Conservation (phyloP, 495 filamentous ascomycete species). For the Penicillium malachiteum region DNA sequence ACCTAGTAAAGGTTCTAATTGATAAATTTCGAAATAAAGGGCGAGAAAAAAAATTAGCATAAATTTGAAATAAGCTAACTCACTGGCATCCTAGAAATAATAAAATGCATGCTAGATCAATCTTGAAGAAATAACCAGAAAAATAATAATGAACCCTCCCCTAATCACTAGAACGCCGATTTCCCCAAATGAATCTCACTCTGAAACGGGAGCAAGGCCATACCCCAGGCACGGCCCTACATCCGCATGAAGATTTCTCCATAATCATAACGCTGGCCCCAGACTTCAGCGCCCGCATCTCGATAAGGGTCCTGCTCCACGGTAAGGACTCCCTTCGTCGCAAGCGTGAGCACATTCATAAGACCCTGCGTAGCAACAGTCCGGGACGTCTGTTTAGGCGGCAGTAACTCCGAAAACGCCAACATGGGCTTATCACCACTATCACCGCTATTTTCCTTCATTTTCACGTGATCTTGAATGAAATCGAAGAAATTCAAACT, state of each 20-base stretch:
- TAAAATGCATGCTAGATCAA: neutral
- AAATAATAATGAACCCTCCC: no score
- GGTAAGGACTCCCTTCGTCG: slow-evolving; percentile 54
- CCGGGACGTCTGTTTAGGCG: slow-evolving; percentile 49
- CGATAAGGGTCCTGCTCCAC: slow-evolving; percentile 27
- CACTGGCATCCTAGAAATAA: no score
- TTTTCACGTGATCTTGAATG: slow-evolving; percentile 28
- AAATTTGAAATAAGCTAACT: no score
- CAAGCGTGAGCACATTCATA: slow-evolving; percentile 68
- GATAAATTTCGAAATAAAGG: no score
- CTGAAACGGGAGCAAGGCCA: neutral
- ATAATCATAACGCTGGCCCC: slow-evolving; percentile 27
- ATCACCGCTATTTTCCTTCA: no score
- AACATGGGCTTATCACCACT: slow-evolving; percentile 17
- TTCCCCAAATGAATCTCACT: neutral
- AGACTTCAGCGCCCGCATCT: slow-evolving; percentile 21
- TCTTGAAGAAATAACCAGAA: neutral
- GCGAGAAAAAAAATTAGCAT: no score
- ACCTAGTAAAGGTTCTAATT: no score
- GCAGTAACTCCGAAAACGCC: slow-evolving; percentile 60
- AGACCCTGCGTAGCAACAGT: slow-evolving; percentile 70
- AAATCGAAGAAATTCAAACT: slow-evolving; percentile 61
- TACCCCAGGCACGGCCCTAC: neutral
- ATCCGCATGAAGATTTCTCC: slow-evolving; percentile 27
- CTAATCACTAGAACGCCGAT: neutral